Percentiles rank a stretch among this genome's conserved stretches.
These are phyloP conservation scores for Neoboletus subvelutipes DNA, from an alignment of 768 basidiomycete genomes.

Conservation along the genomic window DNA sequence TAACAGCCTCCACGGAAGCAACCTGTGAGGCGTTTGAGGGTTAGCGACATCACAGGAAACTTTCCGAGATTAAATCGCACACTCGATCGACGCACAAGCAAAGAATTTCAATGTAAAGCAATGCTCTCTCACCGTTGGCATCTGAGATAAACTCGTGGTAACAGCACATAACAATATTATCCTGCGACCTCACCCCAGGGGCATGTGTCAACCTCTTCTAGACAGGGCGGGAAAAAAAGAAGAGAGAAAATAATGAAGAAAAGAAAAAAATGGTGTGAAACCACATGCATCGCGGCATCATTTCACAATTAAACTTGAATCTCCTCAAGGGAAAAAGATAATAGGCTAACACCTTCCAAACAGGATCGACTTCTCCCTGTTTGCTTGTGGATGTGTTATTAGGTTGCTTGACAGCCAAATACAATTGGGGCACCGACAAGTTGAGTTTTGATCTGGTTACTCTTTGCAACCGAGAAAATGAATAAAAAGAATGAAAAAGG, in stretches of 20 bases:
- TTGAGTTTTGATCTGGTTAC: constrained; percentile 14
- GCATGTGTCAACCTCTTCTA: constrained; percentile 23
- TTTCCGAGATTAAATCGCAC: constrained; percentile 23
- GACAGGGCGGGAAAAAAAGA: constrained; percentile 10
- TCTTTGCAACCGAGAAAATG: constrained; percentile 10
- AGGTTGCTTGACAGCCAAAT: constrained; percentile 9
- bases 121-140: constrained; percentile 20
- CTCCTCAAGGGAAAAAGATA: constrained; percentile 17
- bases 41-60: constrained; percentile 10
- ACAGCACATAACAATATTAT: constrained; percentile 22
- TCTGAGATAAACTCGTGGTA: constrained; percentile 33
- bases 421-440: constrained; percentile 3
- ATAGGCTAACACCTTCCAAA: constrained; percentile 25
- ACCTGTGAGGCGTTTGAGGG: constrained; percentile 7
- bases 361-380: constrained; percentile 17
- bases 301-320: constrained; percentile 19
- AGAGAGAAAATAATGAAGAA: neutral
- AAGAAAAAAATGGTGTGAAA: constrained; percentile 20
- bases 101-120: constrained; percentile 3
- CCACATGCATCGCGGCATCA: constrained; percentile 16
- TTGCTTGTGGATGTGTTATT: constrained; percentile 8
- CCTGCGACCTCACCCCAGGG: constrained; percentile 25
- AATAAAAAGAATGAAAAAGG: constrained; percentile 10
- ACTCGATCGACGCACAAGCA: constrained; percentile 26
- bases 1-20: constrained; percentile 11